Evolutionary conservation across 148 eudicot species (phyloP), one percentile per base, ranked within the genome.

Genomic region (Fagopyrum homotropicum): DNA sequence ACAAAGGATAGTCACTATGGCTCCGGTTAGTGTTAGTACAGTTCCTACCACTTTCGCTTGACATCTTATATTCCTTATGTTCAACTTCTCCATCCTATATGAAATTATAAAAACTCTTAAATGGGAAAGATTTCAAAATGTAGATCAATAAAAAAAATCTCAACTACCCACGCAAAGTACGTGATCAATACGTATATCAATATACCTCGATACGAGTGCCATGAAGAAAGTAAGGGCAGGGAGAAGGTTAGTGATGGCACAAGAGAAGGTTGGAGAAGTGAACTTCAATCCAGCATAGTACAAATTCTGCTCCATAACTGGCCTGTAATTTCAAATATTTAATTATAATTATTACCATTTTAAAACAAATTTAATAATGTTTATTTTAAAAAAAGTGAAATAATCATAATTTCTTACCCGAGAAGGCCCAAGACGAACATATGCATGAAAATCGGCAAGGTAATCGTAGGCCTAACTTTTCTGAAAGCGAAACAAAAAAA

Each of bases 271-370:
- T 48, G 81, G 81, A 15, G 81, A 79, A 12, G 81, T 75, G 9
- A 43, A 69, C 9, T 79, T 75, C 16, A 79, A 49, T 6, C 81
- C 81, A n/a, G 60, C 57, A 9, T 79, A 79, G 48, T 79, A 79
- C 30, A 79, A 70, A 43, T 79, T 79, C 43, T 79, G 81, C 22
- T 79, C 81, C 16, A 79, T 79, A 69, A 79, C 81, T 29, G 80
- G 80, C 72, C 80, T 78, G 75, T 48, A 4, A 9, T 8, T 29
- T 9, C 26, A 2, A 17, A 75, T 52, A 16, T 75, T 52, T 17
- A 14, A 6, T 17, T 35, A 35, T 35, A 35, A 35, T 35, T 35
- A 35, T 35, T 35, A 35, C 2, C 1, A 35, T 35, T 35, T 0
- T 35, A 35, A 35, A 35, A 35, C 40, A 1, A 35, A 35, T 35